Base-by-base conservation (phyloP, 345 rosid genomes). In the Trapa bicornis region DNA sequence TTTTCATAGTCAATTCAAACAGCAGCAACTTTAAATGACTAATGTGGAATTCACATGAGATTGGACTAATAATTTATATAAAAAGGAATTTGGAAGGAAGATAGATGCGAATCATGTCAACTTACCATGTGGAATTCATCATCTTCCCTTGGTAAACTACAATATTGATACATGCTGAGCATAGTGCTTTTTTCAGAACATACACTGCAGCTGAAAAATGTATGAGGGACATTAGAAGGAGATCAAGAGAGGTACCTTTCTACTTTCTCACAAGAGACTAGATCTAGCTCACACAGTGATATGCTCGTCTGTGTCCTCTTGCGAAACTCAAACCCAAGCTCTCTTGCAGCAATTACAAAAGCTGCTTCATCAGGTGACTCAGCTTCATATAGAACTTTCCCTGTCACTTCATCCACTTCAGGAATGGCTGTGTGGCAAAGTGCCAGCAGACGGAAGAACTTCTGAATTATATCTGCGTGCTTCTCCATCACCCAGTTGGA, bases 301-400 rank as follows among this genome's bases (percentile, higher is more conserved):
- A 92, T 76, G 47, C 78, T 80, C 64, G 80, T 84, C 78, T 86
- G 98, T 14, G 86, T 84, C 80, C 98, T 80, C 47, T 75, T 71
- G 72, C 50, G 80, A 79, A 92, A 89, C 73, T 87, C 93, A 75
- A 87, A 92, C 65, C 98, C 98, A 65, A 87, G 68, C 81, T 87
- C 88, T 76, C 93, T 84, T 39, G 98, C 98, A 3, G 96, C 96
- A 80, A 85, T 82, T 71, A 92, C 96, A 76, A 92, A 89, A n/a
- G 98, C 91, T 56, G 92, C 85, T 80, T 92, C 98, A 81, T 92
- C 98, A 0, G 96, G 96, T 16, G 96, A 92, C 77, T 92, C 96
- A 69, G 96, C 96, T 69, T 92, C 96, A 32, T 86, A 92, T 5
- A 83, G 73, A 65, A 89, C 70, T 63, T 79, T 72, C 47, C 87